Evolutionary conservation across 352 stramenopile genomes (phyloP).

Genomic region (Phytophthora macrochlamydospora): DNA sequence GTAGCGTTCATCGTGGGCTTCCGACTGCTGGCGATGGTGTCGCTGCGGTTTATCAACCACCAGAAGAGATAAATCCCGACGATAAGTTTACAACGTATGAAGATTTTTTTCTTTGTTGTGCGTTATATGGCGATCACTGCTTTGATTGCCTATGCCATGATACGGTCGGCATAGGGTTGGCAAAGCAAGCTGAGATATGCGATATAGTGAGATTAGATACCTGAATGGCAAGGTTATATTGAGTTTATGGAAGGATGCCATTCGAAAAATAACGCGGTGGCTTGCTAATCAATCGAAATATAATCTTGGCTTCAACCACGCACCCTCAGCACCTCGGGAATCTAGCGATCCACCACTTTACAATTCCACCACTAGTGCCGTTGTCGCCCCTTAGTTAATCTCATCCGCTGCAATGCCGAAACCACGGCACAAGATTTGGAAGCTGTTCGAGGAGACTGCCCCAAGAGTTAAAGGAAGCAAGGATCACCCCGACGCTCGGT

Average conservation of each 20-base stretch:
- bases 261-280: background rate
- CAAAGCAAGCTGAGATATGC: background rate
- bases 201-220: background rate
- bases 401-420: background rate
- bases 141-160: too few species aligned
- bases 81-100: too few species aligned
- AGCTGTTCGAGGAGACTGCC: background rate
- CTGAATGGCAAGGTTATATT: background rate
- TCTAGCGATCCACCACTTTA: background rate
- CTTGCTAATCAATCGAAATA: too few species aligned
- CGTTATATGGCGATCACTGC: too few species aligned
- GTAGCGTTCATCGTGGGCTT: conserved; percentile 56
- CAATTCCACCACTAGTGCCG: background rate
- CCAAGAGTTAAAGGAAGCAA: background rate
- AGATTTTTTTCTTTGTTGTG: too few species aligned
- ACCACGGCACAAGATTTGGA: background rate
- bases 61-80: conserved; percentile 40
- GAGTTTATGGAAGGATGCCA: background rate
- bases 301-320: too few species aligned
- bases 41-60: conserved; percentile 66
- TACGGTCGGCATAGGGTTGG: background rate
- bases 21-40: conserved; percentile 48
- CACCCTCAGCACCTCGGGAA: background rate
- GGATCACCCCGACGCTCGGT: background rate
- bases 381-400: background rate